Conservation (phyloP, 805 yeast species). For the Saturnispora diversa region DNA sequence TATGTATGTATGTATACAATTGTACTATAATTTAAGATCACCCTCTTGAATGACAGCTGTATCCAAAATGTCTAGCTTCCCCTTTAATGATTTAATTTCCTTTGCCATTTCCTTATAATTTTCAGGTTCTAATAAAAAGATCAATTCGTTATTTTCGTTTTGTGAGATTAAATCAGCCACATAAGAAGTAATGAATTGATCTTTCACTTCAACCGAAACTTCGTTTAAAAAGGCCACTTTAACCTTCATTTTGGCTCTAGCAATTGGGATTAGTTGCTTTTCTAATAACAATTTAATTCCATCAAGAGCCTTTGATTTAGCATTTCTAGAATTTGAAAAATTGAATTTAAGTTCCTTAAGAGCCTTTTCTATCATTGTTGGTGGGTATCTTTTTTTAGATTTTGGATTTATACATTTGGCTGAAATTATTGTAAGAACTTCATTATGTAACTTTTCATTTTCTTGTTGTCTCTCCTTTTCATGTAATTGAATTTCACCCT, state of each 20-base stretch:
- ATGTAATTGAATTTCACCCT: slow-evolving; percentile 91
- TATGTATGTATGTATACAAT: background rate
- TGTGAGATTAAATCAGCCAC: slow-evolving; percentile 13
- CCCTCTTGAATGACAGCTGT: slow-evolving; percentile 25
- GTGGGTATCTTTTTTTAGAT: slow-evolving; percentile 86
- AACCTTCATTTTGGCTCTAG: slow-evolving; percentile 88
- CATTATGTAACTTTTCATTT: slow-evolving; percentile 46
- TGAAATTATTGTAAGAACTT: slow-evolving; percentile 72
- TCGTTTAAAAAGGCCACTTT: slow-evolving; percentile 51
- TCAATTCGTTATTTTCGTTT: slow-evolving; percentile 13
- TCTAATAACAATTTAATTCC: slow-evolving; percentile 73
- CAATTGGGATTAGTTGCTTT: slow-evolving; percentile 83
- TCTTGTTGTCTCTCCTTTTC: slow-evolving; percentile 86
- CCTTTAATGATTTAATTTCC: slow-evolving; percentile 35
- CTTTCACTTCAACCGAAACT: slow-evolving; percentile 36
- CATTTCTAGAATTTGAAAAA: slow-evolving; percentile 45
- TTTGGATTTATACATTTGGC: slow-evolving; percentile 89
- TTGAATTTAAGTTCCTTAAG: slow-evolving; percentile 72
- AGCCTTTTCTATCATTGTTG: slow-evolving; percentile 87
- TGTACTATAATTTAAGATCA: slow-evolving; percentile 10
- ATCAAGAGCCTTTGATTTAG: slow-evolving; percentile 86
- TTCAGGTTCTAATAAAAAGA: slow-evolving; percentile 21
- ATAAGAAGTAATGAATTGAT: slow-evolving; percentile 16
- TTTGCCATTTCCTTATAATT: slow-evolving; percentile 31
- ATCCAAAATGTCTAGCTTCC: slow-evolving; percentile 36